Base-by-base conservation (phyloP, 1,284 basidiomycete species). In the Ganoderma meredithae region DNA sequence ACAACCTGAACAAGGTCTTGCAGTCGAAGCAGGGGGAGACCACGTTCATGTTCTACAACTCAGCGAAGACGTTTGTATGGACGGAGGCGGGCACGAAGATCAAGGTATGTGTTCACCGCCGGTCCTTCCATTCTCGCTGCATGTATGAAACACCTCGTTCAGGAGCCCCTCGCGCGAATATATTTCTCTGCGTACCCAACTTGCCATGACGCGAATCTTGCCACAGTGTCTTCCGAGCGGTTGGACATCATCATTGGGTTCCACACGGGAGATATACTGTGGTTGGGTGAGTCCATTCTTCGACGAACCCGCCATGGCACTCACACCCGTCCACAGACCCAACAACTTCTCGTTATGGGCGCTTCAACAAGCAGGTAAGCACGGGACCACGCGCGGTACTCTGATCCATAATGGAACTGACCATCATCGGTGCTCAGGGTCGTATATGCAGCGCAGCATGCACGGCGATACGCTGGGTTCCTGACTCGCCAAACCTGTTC, bases 191-290 rank as follows among this genome's bases (percentile, higher is more conserved):
- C 91, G 9, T 88, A 91, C 71, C 95, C 95, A 8, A 97, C 96
- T 0, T 97, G 95, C 75, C 95, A 98, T 78, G 94, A 92, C 74
- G 89, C 98, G 61, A 98, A 98, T 74, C 81, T 86, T 17, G 81
- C 88, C 9, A 98, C 95, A 1, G 89, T 92, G 10, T 90, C 88
- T 12, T 83, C 90, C 5, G 92, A 95, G 63, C 88, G 90, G 56
- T 82, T 99, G 49, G 98, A 99, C 77, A 85, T 98, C 13, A 86
- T 99, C 65, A 92, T 99, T 74, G 97, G 97, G 2, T 99, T 99
- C 77, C 87, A 85, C 71, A 93, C 95, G 0, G 97, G 97, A 17
- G 97, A 99, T 80, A 83, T 99, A 31, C 82, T 99, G 62, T 98
- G 96, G 95, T 85, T 98, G 69, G 94, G 94, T 92, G 74, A 71